Conservation (phyloP, 2,329 filamentous ascomycete genomes). For the Chaetomiaceae sp. region DNA sequence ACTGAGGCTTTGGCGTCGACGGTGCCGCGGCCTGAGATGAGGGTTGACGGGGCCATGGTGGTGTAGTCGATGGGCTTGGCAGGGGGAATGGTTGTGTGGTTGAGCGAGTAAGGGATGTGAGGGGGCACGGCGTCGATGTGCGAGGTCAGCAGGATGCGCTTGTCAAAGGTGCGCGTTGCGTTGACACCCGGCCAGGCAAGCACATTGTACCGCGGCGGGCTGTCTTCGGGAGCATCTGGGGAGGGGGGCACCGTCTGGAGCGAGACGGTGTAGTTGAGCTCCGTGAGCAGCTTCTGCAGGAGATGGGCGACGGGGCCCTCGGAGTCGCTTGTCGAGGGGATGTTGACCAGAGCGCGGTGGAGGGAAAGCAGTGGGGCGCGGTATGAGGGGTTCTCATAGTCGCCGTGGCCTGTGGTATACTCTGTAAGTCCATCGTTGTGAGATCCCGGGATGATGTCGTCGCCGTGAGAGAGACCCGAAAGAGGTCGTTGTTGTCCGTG, state of each 20-base stretch:
- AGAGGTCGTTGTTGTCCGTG: too few relatives aligned
- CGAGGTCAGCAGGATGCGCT: slow-evolving; percentile 64
- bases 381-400: slow-evolving; percentile 32
- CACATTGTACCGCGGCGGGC: slow-evolving; percentile 61
- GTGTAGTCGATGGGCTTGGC: slow-evolving; percentile 24
- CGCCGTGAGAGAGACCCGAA: too few relatives aligned
- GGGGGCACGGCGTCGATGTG: slow-evolving; percentile 81
- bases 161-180: slow-evolving; percentile 50
- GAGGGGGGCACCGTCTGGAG: slow-evolving; percentile 38
- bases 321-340: slow-evolving; percentile 64
- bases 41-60: slow-evolving; percentile 38
- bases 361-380: slow-evolving; percentile 59
- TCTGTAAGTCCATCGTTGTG: too few relatives aligned
- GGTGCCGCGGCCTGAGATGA: slow-evolving; percentile 67
- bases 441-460: too few relatives aligned
- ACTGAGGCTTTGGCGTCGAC: slow-evolving; percentile 69
- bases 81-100: slow-evolving; percentile 27
- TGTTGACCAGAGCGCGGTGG: slow-evolving; percentile 70
- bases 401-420: background rate
- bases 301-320: slow-evolving; percentile 66
- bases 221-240: slow-evolving; percentile 27
- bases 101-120: slow-evolving; percentile 61
- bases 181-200: slow-evolving; percentile 59
- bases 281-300: slow-evolving; percentile 60
- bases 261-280: slow-evolving; percentile 40